These are phyloP conservation scores for Closterium sp. DNA, from an alignment of 139 green algal genomes.

Conservation along the genomic window DNA sequence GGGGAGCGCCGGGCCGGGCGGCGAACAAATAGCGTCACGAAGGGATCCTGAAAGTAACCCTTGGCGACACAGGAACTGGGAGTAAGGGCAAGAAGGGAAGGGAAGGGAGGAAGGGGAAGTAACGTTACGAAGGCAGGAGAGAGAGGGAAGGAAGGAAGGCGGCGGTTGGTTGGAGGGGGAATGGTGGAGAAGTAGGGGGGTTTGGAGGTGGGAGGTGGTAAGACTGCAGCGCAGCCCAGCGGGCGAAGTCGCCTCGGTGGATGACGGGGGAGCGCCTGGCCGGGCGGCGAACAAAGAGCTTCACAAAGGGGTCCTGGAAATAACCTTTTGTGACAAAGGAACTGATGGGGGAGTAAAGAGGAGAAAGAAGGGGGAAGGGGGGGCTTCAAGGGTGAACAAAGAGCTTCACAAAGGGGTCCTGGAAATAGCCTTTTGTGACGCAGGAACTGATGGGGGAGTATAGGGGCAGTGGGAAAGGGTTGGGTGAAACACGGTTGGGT, in stretches of 20 bases:
- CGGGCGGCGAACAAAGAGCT: slow-evolving; percentile 47
- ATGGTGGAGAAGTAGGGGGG: too few relatives aligned
- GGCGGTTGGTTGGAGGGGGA: slow-evolving; percentile 3
- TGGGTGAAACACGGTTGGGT: too few relatives aligned
- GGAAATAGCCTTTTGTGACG: slow-evolving; percentile 39
- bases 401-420: slow-evolving; percentile 45
- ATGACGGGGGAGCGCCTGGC: slow-evolving; percentile 44
- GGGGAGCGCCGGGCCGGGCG: slow-evolving; percentile 21
- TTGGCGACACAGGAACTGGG: slow-evolving; percentile 46
- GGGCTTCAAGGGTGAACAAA: too few relatives aligned
- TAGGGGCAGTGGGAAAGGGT: too few relatives aligned
- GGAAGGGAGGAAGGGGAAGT: too few relatives aligned
- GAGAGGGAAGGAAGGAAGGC: too few relatives aligned
- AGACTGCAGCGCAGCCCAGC: slow-evolving; percentile 52
- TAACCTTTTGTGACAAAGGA: slow-evolving; percentile 50
- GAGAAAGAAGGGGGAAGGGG: slow-evolving; percentile 24
- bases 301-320: slow-evolving; percentile 52
- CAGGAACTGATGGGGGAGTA: slow-evolving; percentile 33
- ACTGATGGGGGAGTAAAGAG: slow-evolving; percentile 17
- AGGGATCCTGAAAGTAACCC: slow-evolving; percentile 52
- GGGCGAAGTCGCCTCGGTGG: slow-evolving; percentile 55
- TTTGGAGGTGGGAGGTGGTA: too few relatives aligned
- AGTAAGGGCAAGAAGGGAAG: background rate
- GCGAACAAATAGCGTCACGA: slow-evolving; percentile 51
- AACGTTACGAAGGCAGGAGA: too few relatives aligned